These are phyloP conservation scores for Ligustrum vulgare DNA, from an alignment of 257 asterid genomes.

Conservation along the genomic window DNA sequence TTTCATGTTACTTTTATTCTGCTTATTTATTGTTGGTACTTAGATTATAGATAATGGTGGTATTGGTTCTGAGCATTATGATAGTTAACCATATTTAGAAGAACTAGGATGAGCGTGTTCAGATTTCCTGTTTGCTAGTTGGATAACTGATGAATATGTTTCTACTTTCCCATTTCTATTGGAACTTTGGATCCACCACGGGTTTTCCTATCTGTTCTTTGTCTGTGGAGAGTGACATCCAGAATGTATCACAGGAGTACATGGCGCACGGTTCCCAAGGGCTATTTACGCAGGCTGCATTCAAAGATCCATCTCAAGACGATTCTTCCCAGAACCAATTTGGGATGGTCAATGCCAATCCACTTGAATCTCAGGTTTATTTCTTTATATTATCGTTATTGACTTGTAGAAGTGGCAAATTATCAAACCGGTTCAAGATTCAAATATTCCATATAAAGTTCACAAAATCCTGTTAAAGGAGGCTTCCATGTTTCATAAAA, in stretches of 20 bases:
- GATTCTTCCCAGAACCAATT: conserved; percentile 78
- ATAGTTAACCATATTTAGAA: neutral
- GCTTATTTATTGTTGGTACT: neutral
- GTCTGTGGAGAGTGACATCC: conserved; percentile 9
- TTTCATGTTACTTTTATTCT: neutral
- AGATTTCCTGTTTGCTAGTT: neutral
- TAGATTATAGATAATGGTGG: no score
- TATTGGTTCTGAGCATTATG: no score
- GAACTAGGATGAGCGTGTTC: neutral
- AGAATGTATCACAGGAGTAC: conserved; percentile 57
- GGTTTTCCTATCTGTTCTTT: neutral
- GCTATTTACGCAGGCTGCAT: conserved; percentile 86
- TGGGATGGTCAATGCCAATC: conserved; percentile 56
- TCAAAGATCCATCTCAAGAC: conserved; percentile 79
- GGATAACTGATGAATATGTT: neutral
- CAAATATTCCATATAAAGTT: neutral
- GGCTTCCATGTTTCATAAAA: neutral
- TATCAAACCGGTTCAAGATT: neutral
- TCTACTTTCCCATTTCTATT: conserved; percentile 1
- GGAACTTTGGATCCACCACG: neutral
- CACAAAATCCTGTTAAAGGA: neutral
- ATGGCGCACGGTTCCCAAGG: conserved; percentile 92
- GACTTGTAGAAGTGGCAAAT: neutral
- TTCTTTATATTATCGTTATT: neutral
- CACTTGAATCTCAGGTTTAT: conserved; percentile 81